Base-by-base conservation (phyloP, 768 basidiomycete genomes). In the Mycena rosella region DNA sequence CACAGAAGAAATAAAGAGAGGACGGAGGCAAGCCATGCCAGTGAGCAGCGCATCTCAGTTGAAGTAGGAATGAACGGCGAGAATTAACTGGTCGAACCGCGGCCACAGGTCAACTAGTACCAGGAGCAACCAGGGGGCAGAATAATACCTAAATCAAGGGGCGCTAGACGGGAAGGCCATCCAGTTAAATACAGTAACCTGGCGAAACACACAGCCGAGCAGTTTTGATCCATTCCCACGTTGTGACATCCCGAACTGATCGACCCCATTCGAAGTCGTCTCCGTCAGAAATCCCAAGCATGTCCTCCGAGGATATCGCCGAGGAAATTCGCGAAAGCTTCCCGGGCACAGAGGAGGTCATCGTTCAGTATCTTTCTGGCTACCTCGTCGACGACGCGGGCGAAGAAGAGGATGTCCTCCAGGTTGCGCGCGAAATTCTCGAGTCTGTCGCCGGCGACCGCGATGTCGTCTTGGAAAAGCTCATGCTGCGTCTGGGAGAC, bases 351-450 rank as follows among this genome's bases (percentile, higher is more conserved):
- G 95, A 96, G 73, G 94, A 96, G 75, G 86, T 94, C 68, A 86
- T 96, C 68, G 90, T 95, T 5, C 91, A 95, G 66, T 96, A 96
- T 75, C 86, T 96, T 32, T 84, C 92, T n/a, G 94, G 94, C 44
- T 94, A 94, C 75, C 88, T 96, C 30, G 88, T 95, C 60, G 94
- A 95, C 77, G 94, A 96, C 76, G 93, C 93, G 14, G 91, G 91
- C 44, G 93, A 95, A 77, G 94, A 96, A 70, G 93, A 94, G 76
- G 93, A 95, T 74, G 89, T 95, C 30, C 85, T 96, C n/a, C 86
- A 89, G 60, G 84, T 96, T 44, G 88, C 92, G 26, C 87, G 88
- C 38, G 83, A 88, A 63, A 90, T 96, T 62, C 88, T 96, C 32
- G 85, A 88, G 67, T 95, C 93, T n/a, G 85, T 94, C 26, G 89